Percentiles rank a stretch among this genome's conserved stretches.
phyloP scores from a whole-genome alignment of 768 basidiomycete species.

The Guyanaporus albipodus region DNA sequence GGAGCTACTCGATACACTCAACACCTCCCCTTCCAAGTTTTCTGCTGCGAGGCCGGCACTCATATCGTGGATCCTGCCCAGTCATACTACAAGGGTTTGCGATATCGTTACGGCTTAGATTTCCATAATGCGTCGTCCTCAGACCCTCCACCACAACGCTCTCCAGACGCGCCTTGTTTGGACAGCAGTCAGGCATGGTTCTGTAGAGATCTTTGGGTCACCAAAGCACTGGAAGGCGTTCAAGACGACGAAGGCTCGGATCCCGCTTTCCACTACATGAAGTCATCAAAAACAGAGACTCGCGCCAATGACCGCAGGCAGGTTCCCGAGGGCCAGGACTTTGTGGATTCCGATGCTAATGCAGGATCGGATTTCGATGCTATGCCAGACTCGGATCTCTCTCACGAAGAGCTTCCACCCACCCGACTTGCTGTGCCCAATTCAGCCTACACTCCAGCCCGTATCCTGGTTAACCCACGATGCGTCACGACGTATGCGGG shows the following conservation, averaged over 20 bases:
- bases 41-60: constrained; percentile 97
- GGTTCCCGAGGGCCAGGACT: constrained; percentile 24
- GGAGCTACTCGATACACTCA: constrained; percentile 82
- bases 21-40: constrained; percentile 96
- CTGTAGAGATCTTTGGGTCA: constrained; percentile 96
- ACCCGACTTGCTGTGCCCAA: constrained; percentile 71
- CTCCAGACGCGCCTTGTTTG: constrained; percentile 82
- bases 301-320: constrained; percentile 31
- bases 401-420: constrained; percentile 28
- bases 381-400: constrained; percentile 61
- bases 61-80: constrained; percentile 96
- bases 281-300: constrained; percentile 20
- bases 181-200: constrained; percentile 99
- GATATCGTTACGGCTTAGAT: constrained; percentile 77
- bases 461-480: constrained; percentile 92
- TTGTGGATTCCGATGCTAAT: constrained; percentile 68
- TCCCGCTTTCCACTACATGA: constrained; percentile 7
- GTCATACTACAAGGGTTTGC: constrained; percentile 89
- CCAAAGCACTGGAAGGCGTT: constrained; percentile 74
- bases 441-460: constrained; percentile 79
- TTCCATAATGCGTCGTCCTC: constrained; percentile 77
- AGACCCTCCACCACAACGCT: constrained; percentile 49
- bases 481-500: constrained; percentile 99
- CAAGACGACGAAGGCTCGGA: constrained; percentile 43
- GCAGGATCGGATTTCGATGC: constrained; percentile 87